Base-by-base conservation (phyloP, 2,329 filamentous ascomycete genomes). In the Trichoderma cornu-damae region DNA sequence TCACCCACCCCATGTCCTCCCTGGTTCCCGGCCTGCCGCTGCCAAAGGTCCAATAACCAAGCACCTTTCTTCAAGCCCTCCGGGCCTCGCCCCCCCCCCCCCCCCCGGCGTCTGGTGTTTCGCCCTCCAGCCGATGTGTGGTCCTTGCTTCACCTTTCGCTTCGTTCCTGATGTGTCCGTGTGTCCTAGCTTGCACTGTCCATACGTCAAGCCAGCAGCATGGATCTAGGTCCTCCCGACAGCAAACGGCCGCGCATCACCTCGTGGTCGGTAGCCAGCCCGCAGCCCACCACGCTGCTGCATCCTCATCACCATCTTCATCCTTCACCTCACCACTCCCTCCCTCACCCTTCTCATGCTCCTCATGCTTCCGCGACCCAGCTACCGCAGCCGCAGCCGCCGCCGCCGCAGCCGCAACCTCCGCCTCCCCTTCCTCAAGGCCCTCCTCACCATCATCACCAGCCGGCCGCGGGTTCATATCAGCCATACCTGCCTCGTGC, bases 151-250 rank as follows among this genome's bases (percentile, higher is more conserved):
- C 65, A 65, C 66, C 67, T 66, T 65, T 64, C 64, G 65, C 65
- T 67, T 71, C 61, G 65, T 68, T 67, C 65, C 66, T 69, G 65
- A 71, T 67, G 69, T 66, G 65, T 70, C 65, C 65, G 66, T 64
- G 61, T 66, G 59, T 44, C 37, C 34, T 64, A 66, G 66, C 64
- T 61, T 56, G 52, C 40, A 60, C 61, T 67, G 65, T 67, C 70
- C 67, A 69, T 69, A 67, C 68, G 70, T 65, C 67, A 66, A 61
- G 63, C 77, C 75, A 80, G 73, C 77, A 80, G 73, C 77, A 85
- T 85, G 82, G 82, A 85, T 74, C 74, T 74, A 75, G 79, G 75
- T 72, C 77, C 71, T 72, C 80, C 80, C 67, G 80, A 84, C 67
- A 73, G 71, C 68, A 85, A 85, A 76, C 80, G 82, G 68, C 79